Evolutionary conservation across 495 filamentous ascomycete genomes (phyloP).

Genomic region (Trichoderma gamsii): DNA sequence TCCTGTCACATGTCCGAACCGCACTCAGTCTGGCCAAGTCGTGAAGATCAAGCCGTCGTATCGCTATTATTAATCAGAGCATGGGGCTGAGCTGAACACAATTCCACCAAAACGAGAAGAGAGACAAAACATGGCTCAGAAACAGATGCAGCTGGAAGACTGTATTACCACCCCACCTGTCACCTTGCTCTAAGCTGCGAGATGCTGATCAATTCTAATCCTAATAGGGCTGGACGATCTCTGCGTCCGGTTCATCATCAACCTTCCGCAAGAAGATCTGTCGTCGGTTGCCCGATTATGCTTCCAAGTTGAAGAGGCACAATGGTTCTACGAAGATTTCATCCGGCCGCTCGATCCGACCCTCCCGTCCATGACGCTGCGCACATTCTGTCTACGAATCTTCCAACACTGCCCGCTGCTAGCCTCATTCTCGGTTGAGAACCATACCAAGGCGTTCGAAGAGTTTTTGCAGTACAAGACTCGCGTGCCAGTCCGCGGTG

Average conservation of each 20-base stretch:
- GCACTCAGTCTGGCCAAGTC: conserved; percentile 11
- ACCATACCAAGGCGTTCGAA: conserved; percentile 73
- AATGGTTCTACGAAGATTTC: conserved; percentile 99
- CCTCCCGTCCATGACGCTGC: conserved; percentile 76
- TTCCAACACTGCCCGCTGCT: conserved; percentile 90
- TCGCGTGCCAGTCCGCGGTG: conserved; percentile 85
- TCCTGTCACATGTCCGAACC: conserved; percentile 15
- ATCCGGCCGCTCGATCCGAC: conserved; percentile 82
- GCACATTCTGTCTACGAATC: conserved; percentile 76
- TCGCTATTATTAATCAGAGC: conserved; percentile 7
- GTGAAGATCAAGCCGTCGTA: not conserved
- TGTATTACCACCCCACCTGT: conserved; percentile 49
- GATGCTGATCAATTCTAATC: conserved; percentile 21
- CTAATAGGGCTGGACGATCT: conserved; percentile 85
- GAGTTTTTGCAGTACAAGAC: conserved; percentile 92
- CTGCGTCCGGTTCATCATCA: conserved; percentile 92
- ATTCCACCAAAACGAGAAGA: conserved; percentile 36
- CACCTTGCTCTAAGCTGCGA: conserved; percentile 19
- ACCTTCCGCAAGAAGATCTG: conserved; percentile 85
- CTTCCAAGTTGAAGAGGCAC: conserved; percentile 97
- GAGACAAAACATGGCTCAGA: conserved; percentile 52
- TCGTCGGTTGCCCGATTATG: conserved; percentile 86
- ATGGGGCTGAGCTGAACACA: conserved; percentile 18
- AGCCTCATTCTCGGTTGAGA: conserved; percentile 67
- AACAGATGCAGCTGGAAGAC: conserved; percentile 80